Base-by-base conservation (phyloP, 306 rosid genomes). In the Alnus glutinosa region DNA sequence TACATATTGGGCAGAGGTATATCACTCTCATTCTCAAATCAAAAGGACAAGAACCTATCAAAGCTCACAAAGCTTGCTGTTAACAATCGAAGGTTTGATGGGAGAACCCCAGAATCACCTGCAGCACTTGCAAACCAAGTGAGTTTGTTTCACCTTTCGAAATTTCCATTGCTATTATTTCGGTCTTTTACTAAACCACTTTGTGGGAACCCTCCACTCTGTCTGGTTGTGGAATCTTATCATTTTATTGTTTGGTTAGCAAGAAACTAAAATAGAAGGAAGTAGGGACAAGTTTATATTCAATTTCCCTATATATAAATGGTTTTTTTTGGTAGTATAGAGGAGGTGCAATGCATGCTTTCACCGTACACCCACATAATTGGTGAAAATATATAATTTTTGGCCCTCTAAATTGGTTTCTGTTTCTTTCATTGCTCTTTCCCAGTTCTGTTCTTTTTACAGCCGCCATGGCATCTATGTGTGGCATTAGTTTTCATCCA, bases 21-120 rank as follows among this genome's bases (percentile, higher is more conserved):
- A 72, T 89, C 99, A 58, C 97, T 85, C 47, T 93, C 99, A 5
- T 91, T 30, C 73, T 88, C 98, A 37, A 90, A 50, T 84, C 93
- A 77, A 84, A 87, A 98, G 85, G 98, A 91, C 15, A 89, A 89
- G 89, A 80, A 78, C 75, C 78, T 91, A 75, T 85, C 95, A 70
- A 89, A 92, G 83, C 76, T 95, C 78, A 91, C 98, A 58, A 92
- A 83, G 71, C 95, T 95, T 77, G 90, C 98, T 74, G 89, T 92
- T 82, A 93, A 88, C 81, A 90, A 80, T 69, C 80, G 87, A 83
- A 86, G 82, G 72, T 95, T 91, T 44, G 95, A 95, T 82, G 94
- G 80, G 55, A 87, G 93, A 85, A 78, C 83, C 55, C 91, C 89
- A 36, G 93, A 87, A 73, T 95, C 99, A 54, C 98, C 98, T 77